Evolutionary conservation across 169 alveolate genomes (phyloP), one percentile per base, ranked within the genome.

Genomic region (Plasmodium cynomolgi): DNA sequence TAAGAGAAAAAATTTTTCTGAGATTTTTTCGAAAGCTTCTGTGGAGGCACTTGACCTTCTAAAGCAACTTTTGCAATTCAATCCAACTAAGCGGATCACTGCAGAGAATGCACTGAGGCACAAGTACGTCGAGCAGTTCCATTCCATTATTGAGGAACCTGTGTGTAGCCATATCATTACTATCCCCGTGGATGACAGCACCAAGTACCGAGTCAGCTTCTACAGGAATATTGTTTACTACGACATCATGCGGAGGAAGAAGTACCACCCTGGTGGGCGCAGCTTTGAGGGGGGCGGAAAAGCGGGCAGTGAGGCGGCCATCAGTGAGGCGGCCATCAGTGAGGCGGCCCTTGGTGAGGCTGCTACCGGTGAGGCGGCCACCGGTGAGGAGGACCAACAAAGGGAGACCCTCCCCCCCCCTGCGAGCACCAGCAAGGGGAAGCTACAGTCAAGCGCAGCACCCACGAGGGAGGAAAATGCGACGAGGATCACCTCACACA

Each of bases 71-170:
- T 96, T 97, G 58, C 97, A 95, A 34, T 96, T 95, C 92, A 93
- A 96, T 81, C 99, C 98, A 11, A 84, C 92, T 8, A 93, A 95
- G 85, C 93, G 99, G 83, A 96, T 97, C n/a, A 97, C 97, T 11
- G 98, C 98, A 77, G 96, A 93, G 81, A 97, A 96, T 74, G 98
- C 98, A n/a, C 92, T 97, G 2, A 82, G 85, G 17, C 98, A 97
- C 93, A 95, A 84, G 73, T 95, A 83, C 94, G 98, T 98, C 23
- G 95, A 97, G 20, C 95, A 97, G 34, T 98, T 98, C 91, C 98
- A 97, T 62, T 95, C 96, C 47, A 96, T 97, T 34, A 98, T 97
- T 39, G 98, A 97, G 17, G 99, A 98, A 85, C 98, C 98, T 44
- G 93, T 84, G 20, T 97, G 99, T 92, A 95, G 58, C 33, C 93